Base-by-base conservation (phyloP, 176 grass and related monocot genomes). In the Puya raimondii region DNA sequence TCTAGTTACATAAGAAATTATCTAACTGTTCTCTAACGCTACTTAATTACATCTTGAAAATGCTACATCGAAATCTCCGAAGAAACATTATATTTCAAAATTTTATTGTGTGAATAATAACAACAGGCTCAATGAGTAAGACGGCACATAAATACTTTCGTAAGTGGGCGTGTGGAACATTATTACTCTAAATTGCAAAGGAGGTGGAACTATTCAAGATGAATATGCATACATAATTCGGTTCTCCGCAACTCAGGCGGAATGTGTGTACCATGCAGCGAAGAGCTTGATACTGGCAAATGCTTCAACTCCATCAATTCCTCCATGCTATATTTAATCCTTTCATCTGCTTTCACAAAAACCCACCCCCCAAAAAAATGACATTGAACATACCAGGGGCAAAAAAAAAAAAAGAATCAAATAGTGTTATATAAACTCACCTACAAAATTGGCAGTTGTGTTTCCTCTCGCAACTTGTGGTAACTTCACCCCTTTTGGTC, bases 251-350 rank as follows among this genome's bases (percentile, higher is more conserved):
- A 53, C 74, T 86, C 73, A 47, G 72, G 76, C 70, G 80, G 87
- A 83, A 91, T 51, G n/a, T 0, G 22, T 59, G 68, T 20, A 66
- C 11, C 76, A 74, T 59, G 13, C 49, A 64, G 64, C 16, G 49
- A 52, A 47, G 11, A 69, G 77, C 77, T 80, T 54, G 71, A 70
- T 57, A 70, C 29, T 27, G 6, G 58, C 16, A 25, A 75, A 49
- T 67, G 9, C 81, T 90, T 64, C 54, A 94, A 53, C 68, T 85
- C 83, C 81, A 90, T 47, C 66, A 95, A 16, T 90, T 95, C 84
- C 63, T 82, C 75, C 33, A 17, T 82, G 72, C 25, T 79, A 74
- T 90, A 95, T 75, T 79, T 89, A 82, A 87, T 80, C 64, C 87
- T 95, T 86, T 90, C 84, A 87, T 95, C 91, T 95, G 72, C 78